These are phyloP conservation scores for Delphinella strobiligena DNA, from an alignment of 2,329 filamentous ascomycete genomes.

Conservation along the genomic window DNA sequence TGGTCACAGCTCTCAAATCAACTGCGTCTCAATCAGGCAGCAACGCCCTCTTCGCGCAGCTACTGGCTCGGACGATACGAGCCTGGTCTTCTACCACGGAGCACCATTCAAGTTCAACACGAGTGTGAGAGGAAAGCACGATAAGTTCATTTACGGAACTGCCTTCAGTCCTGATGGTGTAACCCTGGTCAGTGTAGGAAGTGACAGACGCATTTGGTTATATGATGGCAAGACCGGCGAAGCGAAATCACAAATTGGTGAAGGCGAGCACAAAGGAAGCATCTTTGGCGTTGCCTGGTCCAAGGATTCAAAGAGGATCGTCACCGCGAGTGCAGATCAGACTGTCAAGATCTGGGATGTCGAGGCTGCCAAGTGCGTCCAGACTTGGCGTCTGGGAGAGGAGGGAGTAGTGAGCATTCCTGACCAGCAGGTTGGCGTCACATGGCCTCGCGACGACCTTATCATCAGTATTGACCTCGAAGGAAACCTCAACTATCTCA, in stretches of 20 bases:
- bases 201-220: conserved; percentile 84
- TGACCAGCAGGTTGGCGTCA: conserved; percentile 89
- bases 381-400: conserved; percentile 75
- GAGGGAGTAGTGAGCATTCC: conserved; percentile 59
- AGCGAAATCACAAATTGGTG: conserved; percentile 61
- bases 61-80: conserved; percentile 82
- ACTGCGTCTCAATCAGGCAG: conserved; percentile 78
- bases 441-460: conserved; percentile 78
- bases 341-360: conserved; percentile 92
- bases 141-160: conserved; percentile 77
- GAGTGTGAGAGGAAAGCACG: conserved; percentile 68
- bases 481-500: conserved; percentile 83
- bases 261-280: conserved; percentile 79
- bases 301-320: conserved; percentile 71
- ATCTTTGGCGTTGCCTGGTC: conserved; percentile 90
- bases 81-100: conserved; percentile 83
- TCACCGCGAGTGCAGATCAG: conserved; percentile 86
- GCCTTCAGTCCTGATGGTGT: conserved; percentile 84
- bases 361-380: conserved; percentile 61
- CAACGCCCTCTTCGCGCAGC: conserved; percentile 84
- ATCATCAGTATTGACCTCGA: conserved; percentile 82
- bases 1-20: conserved; percentile 83
- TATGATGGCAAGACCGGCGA: conserved; percentile 96
- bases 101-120: conserved; percentile 91
- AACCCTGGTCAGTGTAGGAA: conserved; percentile 73